Base-by-base conservation (phyloP, 345 rosid genomes). In the Gossypium mustelinum region DNA sequence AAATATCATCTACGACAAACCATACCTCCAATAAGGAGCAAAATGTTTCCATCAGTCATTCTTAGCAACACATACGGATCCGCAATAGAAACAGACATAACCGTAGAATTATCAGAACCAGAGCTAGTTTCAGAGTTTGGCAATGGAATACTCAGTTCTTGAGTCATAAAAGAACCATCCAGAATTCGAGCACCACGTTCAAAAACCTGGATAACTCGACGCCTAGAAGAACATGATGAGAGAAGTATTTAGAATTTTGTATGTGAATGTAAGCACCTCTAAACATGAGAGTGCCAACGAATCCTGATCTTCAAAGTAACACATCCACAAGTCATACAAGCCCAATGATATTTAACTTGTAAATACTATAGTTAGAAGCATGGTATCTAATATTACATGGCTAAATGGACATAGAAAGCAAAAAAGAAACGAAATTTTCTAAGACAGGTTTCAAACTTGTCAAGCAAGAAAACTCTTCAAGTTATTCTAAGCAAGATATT, bases 141-240 rank as follows among this genome's bases (percentile, higher is more conserved):
- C 75, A 89, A 79, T 73, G 89, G 94, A 77, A 95, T 88, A 86
- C 80, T 90, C 77, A 95, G 81, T 76, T 93, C 97, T 79, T 95
- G 97, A 77, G 93, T 93, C 98, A 88, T 90, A 87, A 89, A 91
- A 78, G 99, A 85, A 84, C 99, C 99, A 84, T 95, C 97, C 63
- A 95, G 87, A 82, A 95, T 86, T 45, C 97, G 96, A 64, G 91
- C 97, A 84, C 97, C 98, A 54, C 85, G 92, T 83, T 95, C 98
- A 76, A 72, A 91, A 72, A 95, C 93, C 83, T 95, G 99, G 70
- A 95, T 82, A 79, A 95, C 99, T 75, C 98, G 89, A 76, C 97
- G 98, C 84, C 99, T 95, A 76, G 54, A 86, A 74, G 72, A 71
- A 65, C n/a, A 11, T 17, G 68, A 75, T 52, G 54, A 54, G 72